These are phyloP conservation scores for Blastobotrys petasosporus DNA, from an alignment of 1,139 yeast species.

Conservation along the genomic window DNA sequence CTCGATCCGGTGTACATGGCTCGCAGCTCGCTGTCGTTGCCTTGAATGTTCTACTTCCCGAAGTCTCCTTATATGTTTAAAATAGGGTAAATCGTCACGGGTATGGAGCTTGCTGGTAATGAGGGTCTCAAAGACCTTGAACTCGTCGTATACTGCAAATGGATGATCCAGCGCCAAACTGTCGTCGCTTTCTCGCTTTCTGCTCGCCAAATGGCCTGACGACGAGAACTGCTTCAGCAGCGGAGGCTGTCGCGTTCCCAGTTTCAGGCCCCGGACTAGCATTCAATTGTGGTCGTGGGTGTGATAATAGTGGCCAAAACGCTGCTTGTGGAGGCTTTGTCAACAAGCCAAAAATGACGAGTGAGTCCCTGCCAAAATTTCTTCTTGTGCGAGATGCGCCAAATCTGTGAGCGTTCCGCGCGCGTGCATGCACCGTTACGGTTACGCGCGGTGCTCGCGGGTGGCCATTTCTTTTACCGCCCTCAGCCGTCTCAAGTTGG, in stretches of 20 bases:
- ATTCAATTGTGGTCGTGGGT: neutral
- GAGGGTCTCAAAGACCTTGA: conserved; percentile 15
- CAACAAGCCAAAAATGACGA: no score
- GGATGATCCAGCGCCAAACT: conserved; percentile 7
- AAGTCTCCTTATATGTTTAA: conserved; percentile 20
- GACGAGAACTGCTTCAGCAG: neutral
- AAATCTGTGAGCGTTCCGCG: no score
- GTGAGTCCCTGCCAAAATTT: no score
- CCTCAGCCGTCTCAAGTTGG: no score
- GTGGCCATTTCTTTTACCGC: no score
- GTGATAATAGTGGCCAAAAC: no score
- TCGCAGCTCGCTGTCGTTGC: neutral
- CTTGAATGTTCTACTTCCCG: conserved; percentile 11
- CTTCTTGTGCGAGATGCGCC: no score
- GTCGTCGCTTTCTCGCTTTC: conserved; percentile 1
- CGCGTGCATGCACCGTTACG: no score
- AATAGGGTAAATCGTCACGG: conserved; percentile 15
- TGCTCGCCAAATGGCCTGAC: neutral
- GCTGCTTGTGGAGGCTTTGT: no score
- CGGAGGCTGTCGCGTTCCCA: neutral
- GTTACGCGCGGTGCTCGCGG: no score
- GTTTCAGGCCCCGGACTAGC: conserved; percentile 3
- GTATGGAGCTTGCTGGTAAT: conserved; percentile 13
- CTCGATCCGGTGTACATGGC: neutral
- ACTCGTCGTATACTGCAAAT: conserved; percentile 15